Base-by-base conservation (phyloP, 2,329 filamentous ascomycete genomes). In the Arthrobotrys conoides region DNA sequence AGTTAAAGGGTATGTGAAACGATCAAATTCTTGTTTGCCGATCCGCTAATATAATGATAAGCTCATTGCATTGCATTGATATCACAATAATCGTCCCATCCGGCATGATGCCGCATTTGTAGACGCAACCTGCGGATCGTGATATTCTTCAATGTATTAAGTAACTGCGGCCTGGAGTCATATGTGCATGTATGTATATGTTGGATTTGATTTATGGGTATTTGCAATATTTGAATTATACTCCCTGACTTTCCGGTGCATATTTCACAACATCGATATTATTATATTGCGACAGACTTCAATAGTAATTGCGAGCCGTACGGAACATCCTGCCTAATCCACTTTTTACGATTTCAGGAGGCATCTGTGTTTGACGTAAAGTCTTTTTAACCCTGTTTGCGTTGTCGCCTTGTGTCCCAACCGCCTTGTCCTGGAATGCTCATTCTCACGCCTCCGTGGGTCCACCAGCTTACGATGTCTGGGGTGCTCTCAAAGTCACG, bases 1-100 rank as follows among this genome's bases (percentile, higher is more conserved):
- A 36, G 27, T 33, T n/a, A 41, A 20, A 51, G 53, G 51, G 48
- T 36, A 69, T 59, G 38, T 69, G 64, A 76, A 76, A 76, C 64
- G 65, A 69, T 57, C 55, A 27, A 69, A 33, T 64, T 33, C 51
- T 27, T 57, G 38, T 38, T 76, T 59, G 71, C 71, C 55, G 72
- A 70, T 76, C 72, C 57, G 57, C 46, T 24, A 16, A 38, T 30
- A 20, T 24, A 16, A 38, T 30, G 30, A 59, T 53, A 67, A 57
- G 20, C 12, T 20, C 5, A n/a, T 14, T 48, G 10, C n/a, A 46
- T 46, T 46, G n/a, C 44, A 46, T 46, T 46, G 44, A 51, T 53
- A 48, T 59, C 57, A 63, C 33, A 57, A 55, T 55, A 63, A 27
- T 22, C n/a, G 46, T 55, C 57, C 55, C 20, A 64, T n/a, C 44